Base-by-base conservation (phyloP, 2,329 filamentous ascomycete genomes). In the Dactylellina parvicollis region DNA sequence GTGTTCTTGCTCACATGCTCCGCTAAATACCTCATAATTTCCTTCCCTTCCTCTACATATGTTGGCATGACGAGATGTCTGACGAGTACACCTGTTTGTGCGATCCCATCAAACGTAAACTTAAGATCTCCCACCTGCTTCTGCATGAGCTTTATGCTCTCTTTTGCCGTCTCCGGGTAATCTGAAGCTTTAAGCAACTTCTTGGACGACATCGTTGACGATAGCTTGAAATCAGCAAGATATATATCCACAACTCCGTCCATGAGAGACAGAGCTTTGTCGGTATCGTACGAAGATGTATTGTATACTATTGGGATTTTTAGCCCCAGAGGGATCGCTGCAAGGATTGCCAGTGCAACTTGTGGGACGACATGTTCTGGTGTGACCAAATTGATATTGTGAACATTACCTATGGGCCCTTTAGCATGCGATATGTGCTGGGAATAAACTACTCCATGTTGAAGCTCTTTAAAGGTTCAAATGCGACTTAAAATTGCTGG, bases 301-400 rank as follows among this genome's bases (percentile, higher is more conserved):
- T 96, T 96, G 83, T 96, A 95, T 32, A 96, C 85, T 76, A 96
- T 89, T 1, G 91, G 91, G 9, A 94, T 78, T 2, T 82, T 85
- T 8, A 95, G 81, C 0, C 91, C 91, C 34, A 89, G 82, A 24
- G 91, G 87, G 49, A 86, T 85, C 0, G 91, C 91, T 74, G 90
- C 85, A 22, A 96, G 83, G 76, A 95, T 91, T 12, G 88, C 89
- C 30, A 95, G 82, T 0, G 87, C 90, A 8, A 95, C 90, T 79
- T 95, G 92, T 0, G 92, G 91, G 2, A 92, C 91, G 16, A 96
- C 90, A 79, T 96, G 92, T 79, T 96, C 92, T 0, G 92, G 91
- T 0, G 91, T 96, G 67, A 96, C 86, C 20, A 94, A 86, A 80
- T 96, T 95, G 83, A 96, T 93, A 79, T 95, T 95, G 82, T 96